These are phyloP conservation scores for Boletus patriciae DNA, from an alignment of 768 basidiomycete genomes.

Conservation along the genomic window DNA sequence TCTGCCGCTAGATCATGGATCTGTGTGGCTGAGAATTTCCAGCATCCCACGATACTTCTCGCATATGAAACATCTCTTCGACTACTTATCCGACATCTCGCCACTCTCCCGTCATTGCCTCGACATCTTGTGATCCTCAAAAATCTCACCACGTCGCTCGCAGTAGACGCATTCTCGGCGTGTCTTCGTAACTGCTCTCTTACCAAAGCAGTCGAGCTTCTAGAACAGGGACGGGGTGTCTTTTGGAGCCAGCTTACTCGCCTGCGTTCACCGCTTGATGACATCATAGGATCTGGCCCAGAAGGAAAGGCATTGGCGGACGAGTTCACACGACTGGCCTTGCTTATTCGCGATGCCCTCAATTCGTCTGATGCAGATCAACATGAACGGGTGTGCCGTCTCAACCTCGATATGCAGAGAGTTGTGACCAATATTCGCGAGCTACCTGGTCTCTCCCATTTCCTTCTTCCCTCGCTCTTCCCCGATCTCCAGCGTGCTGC, in stretches of 20 bases:
- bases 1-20: not conserved
- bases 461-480: conserved; percentile 13
- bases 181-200: conserved; percentile 9
- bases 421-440: not conserved
- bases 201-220: conserved; percentile 29
- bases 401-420: not conserved
- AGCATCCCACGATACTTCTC: conserved; percentile 7
- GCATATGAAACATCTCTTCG: conserved; percentile 6
- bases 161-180: conserved; percentile 10
- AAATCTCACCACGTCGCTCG: not conserved
- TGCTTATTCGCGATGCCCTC: not conserved
- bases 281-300: not conserved
- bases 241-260: conserved; percentile 23
- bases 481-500: conserved; percentile 5
- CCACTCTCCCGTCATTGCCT: not conserved
- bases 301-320: not conserved
- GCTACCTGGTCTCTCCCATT: conserved; percentile 10
- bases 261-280: conserved; percentile 8
- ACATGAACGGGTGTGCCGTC: not conserved
- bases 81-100: not conserved
- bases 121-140: not conserved
- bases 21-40: not conserved
- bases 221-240: conserved; percentile 24
- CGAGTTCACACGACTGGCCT: not conserved
- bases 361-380: not conserved